Evolutionary conservation across 2,329 filamentous ascomycete species (phyloP).

Genomic region (Fusarium guadeloupense): DNA sequence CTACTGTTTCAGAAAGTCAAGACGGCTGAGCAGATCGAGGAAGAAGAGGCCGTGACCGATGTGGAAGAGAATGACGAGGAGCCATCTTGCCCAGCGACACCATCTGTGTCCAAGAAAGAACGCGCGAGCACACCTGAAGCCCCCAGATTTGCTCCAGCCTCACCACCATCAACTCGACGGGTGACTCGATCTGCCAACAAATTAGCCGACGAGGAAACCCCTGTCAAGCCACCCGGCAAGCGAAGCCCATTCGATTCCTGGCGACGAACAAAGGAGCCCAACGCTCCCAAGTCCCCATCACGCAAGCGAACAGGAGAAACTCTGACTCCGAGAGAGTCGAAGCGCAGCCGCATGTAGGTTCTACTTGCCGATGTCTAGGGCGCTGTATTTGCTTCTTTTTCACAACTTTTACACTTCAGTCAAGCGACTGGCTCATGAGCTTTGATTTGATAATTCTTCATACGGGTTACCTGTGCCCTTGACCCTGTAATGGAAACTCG

Average conservation of each 20-base stretch:
- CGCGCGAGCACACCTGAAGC: constrained; percentile 61
- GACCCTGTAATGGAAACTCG: constrained; percentile 31
- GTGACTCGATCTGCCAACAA: constrained; percentile 66
- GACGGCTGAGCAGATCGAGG: constrained; percentile 57
- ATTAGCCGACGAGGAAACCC: constrained; percentile 54
- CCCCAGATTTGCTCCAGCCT: constrained; percentile 64
- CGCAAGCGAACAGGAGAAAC: constrained; percentile 54
- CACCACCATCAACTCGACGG: constrained; percentile 70
- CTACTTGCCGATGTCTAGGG: background rate
- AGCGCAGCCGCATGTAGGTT: constrained; percentile 50
- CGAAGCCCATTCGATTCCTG: constrained; percentile 73
- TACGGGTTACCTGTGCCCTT: constrained; percentile 23
- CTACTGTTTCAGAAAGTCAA: constrained; percentile 72
- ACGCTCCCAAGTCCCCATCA: constrained; percentile 57
- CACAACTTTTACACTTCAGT: constrained; percentile 6
- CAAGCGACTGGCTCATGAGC: constrained; percentile 15
- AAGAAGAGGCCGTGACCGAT: constrained; percentile 69
- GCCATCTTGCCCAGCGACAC: constrained; percentile 47
- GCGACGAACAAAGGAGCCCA: constrained; percentile 68
- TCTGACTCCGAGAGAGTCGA: constrained; percentile 45
- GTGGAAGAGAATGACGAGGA: constrained; percentile 58
- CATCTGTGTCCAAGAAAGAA: constrained; percentile 47
- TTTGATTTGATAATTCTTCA: constrained; percentile 32
- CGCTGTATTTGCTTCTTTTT: constrained; percentile 15
- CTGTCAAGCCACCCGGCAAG: constrained; percentile 52